Base-by-base conservation (phyloP, 768 basidiomycete genomes). In the Sarcodon sp. region DNA sequence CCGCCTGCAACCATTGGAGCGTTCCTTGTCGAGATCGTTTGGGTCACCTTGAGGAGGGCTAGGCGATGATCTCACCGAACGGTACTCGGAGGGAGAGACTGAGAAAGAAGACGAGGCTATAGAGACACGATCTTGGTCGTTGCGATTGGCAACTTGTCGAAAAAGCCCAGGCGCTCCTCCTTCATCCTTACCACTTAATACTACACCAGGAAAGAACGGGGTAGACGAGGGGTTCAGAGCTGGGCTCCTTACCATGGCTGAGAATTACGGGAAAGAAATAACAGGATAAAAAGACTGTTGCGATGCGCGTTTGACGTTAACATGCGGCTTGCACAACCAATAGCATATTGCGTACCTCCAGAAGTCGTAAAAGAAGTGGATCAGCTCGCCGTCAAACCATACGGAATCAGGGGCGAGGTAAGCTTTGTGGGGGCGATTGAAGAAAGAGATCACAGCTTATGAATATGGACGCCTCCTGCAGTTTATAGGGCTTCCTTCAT, bases 141-240 rank as follows among this genome's bases (percentile, higher is more conserved):
- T 68, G 50, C 66, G 72, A 59, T 68, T 67, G 51, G 66, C 60
- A 54, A 70, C 69, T 60, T 70, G 71, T 44, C 64, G 62, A 56
- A 75, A 73, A 47, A 74, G 61, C 50, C 66, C 66, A 56, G 60
- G 64, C 44, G 62, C 59, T 48, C 48, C 54, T 43, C 44, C 49
- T 44, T 65, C 67, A 47, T 80, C 79, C 50, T 81, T 41, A 78
- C 49, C 79, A 80, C 56, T 59, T 67, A 54, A 69, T 59, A 76
- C 57, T 57, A 69, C 73, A 47, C 82, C 83, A 52, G 87, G 87
- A 62, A 87, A 87, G 74, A 89, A 89, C 45, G 87, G 87, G 61
- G 79, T 79, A 50, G 86, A 89, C 52, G 84, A 72, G 54, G 87
- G 85, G 64, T 88, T 87, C 57, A 88, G 69, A 51, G 83, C 73